phyloP scores from a whole-genome alignment of 2,329 filamentous ascomycete genomes.

The Paracamarosporium sp. region DNA sequence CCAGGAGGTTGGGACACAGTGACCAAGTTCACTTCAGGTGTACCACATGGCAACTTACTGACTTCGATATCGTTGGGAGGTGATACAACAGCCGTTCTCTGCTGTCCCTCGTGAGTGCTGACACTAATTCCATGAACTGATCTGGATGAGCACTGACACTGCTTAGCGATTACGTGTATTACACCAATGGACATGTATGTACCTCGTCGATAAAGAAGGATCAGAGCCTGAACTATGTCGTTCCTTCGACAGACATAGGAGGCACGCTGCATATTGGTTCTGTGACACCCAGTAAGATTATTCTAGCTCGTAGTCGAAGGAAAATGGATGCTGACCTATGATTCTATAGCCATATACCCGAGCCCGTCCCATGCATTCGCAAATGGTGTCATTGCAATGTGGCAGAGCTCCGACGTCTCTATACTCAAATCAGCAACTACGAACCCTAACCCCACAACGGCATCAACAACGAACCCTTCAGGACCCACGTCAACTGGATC shows the following conservation, averaged over 20 bases:
- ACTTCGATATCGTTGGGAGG: background rate
- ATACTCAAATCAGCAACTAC: background rate
- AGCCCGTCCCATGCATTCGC: background rate
- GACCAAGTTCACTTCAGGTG: background rate
- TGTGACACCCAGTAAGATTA: background rate
- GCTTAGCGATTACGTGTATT: background rate
- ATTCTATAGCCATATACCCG: background rate
- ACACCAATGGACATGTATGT: background rate
- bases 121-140: background rate
- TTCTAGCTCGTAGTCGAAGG: background rate
- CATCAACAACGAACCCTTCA: background rate
- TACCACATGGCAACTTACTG: background rate
- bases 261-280: background rate
- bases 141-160: background rate
- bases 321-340: background rate
- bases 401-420: background rate
- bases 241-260: background rate
- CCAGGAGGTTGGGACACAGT: background rate
- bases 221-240: background rate
- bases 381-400: constrained; percentile 1
- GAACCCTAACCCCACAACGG: background rate
- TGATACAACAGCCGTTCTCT: background rate
- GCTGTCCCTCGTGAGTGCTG: constrained; percentile 3
- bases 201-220: background rate
- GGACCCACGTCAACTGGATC: background rate